A percentile compares a stretch with the other conserved stretches of the same genome.
Conservation (phyloP, 805 yeast genomes). For the Nakazawaea wickerhamii region DNA sequence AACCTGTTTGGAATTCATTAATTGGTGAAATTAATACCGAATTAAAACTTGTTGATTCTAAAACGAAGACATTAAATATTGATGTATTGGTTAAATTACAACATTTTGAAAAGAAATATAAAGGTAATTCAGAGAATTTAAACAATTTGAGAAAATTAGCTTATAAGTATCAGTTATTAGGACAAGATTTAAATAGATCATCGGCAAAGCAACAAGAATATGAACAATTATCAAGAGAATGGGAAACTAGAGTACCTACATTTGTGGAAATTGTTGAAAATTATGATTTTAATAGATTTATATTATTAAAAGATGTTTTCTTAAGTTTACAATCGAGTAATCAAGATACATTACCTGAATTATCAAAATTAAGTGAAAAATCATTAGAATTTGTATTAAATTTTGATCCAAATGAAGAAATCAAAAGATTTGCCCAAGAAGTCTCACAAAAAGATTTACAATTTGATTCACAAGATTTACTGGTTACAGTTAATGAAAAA, state of each 20-base stretch:
- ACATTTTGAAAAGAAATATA: conserved; percentile 20
- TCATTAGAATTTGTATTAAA: conserved; percentile 62
- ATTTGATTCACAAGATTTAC: conserved; percentile 8
- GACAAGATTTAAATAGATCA: conserved; percentile 17
- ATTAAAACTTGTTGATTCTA: conserved; percentile 37
- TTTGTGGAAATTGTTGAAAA: conserved; percentile 70
- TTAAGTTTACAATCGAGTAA: conserved; percentile 59
- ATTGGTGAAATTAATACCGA: conserved; percentile 39
- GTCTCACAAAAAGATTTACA: conserved; percentile 20
- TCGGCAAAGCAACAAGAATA: conserved; percentile 33
- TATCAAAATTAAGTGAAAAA: conserved; percentile 49
- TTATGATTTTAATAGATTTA: conserved; percentile 60
- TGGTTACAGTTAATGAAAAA: conserved; percentile 1
- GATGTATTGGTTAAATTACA: conserved; percentile 18
- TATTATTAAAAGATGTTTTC: conserved; percentile 58
- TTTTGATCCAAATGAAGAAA: conserved; percentile 57
- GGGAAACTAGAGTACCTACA: conserved; percentile 77
- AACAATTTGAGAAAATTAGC: conserved; percentile 10
- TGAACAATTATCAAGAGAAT: conserved; percentile 44
- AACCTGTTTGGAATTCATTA: conserved; percentile 39
- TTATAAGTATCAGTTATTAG: conserved; percentile 1
- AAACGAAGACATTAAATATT: conserved; percentile 30
- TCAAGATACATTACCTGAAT: conserved; percentile 44
- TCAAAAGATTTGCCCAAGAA: conserved; percentile 46
- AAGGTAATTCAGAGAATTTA: conserved; percentile 15